Conservation (phyloP, 345 rosid genomes). For the Odontarrhena argentea region DNA sequence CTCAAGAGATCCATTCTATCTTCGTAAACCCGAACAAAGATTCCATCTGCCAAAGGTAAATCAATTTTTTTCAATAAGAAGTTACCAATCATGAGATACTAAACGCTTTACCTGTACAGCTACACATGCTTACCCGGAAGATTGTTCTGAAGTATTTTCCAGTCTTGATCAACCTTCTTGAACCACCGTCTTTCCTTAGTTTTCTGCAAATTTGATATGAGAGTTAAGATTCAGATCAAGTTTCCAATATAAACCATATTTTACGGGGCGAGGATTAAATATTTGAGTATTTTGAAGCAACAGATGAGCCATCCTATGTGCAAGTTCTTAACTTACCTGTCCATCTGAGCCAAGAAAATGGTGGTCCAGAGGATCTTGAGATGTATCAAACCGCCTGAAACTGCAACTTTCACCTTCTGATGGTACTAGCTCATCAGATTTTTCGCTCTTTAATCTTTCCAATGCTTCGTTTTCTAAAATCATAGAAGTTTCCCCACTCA, state of each 20-base stretch:
- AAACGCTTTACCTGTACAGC: not conserved
- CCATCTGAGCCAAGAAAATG: conserved; percentile 64
- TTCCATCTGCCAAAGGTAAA: conserved; percentile 63
- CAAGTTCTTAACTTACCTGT: conserved; percentile 54
- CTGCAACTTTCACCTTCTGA: conserved; percentile 44
- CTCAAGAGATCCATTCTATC: conserved; percentile 95
- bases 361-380: conserved; percentile 83
- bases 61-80: not conserved
- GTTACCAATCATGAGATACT: conserved; percentile 18
- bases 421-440: conserved; percentile 42
- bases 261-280: not conserved
- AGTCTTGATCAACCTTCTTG: conserved; percentile 96
- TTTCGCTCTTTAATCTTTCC: conserved; percentile 47
- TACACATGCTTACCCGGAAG: conserved; percentile 71
- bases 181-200: conserved; percentile 84
- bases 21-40: conserved; percentile 85
- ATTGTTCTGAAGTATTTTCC: conserved; percentile 95
- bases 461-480: conserved; percentile 42
- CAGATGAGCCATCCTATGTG: conserved; percentile 14
- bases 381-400: conserved; percentile 77
- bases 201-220: conserved; percentile 51
- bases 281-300: conserved; percentile 9
- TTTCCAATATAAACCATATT: conserved; percentile 13
- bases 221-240: conserved; percentile 12
- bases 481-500: conserved; percentile 39